These are phyloP conservation scores for Debaryomyces fabryi DNA, from an alignment of 1,139 yeast species.

Conservation along the genomic window DNA sequence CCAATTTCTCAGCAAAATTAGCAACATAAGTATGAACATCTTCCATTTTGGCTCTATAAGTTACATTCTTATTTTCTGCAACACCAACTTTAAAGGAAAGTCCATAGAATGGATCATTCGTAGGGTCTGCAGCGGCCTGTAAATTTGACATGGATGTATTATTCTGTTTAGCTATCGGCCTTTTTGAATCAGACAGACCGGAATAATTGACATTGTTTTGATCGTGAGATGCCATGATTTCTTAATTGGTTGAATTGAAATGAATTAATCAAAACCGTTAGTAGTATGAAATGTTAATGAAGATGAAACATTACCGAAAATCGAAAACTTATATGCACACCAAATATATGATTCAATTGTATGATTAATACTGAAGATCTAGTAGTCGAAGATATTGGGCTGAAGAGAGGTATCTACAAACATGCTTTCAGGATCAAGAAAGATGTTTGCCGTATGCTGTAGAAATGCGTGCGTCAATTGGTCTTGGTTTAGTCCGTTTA, in stretches of 20 bases:
- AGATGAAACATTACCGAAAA: conserved; percentile 2
- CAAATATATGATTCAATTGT: background rate
- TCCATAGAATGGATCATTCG: conserved; percentile 48
- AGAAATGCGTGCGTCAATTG: too few relatives aligned
- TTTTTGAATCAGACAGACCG: background rate
- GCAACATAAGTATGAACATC: conserved; percentile 95
- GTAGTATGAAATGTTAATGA: background rate
- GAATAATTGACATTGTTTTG: background rate
- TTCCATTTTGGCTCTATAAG: conserved; percentile 90
- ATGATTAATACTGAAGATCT: too few relatives aligned
- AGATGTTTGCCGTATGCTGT: too few relatives aligned
- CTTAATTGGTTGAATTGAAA: background rate
- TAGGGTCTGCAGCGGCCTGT: background rate
- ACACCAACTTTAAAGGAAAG: conserved; percentile 81
- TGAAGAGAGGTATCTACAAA: too few relatives aligned
- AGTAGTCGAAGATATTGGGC: too few relatives aligned
- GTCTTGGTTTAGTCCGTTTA: too few relatives aligned
- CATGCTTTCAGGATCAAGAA: too few relatives aligned
- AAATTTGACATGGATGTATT: background rate
- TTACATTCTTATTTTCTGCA: conserved; percentile 80
- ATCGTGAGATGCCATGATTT: background rate
- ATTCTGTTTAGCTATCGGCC: background rate
- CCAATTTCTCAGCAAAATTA: conserved; percentile 84
- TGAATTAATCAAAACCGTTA: background rate
- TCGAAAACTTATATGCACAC: conserved; percentile 2